Conservation (phyloP, 2,329 filamentous ascomycete genomes). For the Pseudogymnoascus sp. region DNA sequence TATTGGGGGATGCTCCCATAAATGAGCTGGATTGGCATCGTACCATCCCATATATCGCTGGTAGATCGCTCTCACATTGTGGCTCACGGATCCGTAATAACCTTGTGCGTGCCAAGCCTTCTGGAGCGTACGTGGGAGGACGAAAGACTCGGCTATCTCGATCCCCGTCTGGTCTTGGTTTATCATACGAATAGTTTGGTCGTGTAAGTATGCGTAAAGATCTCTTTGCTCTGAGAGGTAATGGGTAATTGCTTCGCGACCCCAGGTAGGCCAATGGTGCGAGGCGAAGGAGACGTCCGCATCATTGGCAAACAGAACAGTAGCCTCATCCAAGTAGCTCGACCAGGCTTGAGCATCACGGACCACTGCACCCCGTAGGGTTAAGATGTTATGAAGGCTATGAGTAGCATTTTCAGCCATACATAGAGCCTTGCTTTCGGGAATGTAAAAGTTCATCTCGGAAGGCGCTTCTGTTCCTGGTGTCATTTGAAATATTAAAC, state of each 20-base stretch:
- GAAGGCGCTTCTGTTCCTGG: constrained; percentile 35
- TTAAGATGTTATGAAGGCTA: constrained; percentile 35
- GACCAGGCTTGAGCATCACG: constrained; percentile 35
- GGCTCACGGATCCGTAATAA: constrained; percentile 31
- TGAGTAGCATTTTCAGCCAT: constrained; percentile 34
- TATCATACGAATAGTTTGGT: constrained; percentile 33
- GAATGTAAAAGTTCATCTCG: constrained; percentile 36
- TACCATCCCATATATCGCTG: constrained; percentile 26
- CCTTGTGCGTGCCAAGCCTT: constrained; percentile 27
- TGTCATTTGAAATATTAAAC: constrained; percentile 34
- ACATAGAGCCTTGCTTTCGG: constrained; percentile 30
- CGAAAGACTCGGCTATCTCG: constrained; percentile 33
- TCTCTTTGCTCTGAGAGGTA: constrained; percentile 32
- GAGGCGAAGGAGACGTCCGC: constrained; percentile 31
- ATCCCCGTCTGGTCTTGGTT: constrained; percentile 30
- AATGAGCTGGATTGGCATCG: constrained; percentile 27
- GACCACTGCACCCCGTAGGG: constrained; percentile 34
- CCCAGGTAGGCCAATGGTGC: constrained; percentile 38
- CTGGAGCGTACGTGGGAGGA: constrained; percentile 26
- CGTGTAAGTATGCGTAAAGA: constrained; percentile 33
- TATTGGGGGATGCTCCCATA: constrained; percentile 31
- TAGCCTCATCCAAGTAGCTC: constrained; percentile 30
- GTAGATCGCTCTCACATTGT: constrained; percentile 34
- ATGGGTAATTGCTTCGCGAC: constrained; percentile 19
- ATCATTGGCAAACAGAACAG: constrained; percentile 28